A percentile compares a stretch with the other conserved stretches of the same genome.
Evolutionary conservation across 2,329 filamentous ascomycete genomes (phyloP).

Genomic region (Pseudogymnoascus sp.): DNA sequence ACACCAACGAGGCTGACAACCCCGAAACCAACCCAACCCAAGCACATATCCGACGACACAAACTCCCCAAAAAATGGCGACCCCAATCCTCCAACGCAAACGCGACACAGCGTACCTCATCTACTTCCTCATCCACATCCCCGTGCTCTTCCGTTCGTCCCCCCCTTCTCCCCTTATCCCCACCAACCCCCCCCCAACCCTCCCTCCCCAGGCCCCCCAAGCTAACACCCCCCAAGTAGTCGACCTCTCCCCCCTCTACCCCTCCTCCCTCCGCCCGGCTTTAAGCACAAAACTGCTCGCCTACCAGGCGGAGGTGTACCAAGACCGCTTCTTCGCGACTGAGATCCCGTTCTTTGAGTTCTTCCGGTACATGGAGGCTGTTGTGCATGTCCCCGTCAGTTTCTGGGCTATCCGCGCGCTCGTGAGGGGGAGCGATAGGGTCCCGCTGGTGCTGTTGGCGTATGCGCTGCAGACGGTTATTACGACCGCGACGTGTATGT

Average conservation of each 20-base stretch:
- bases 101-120: constrained; percentile 37
- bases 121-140: constrained; percentile 50
- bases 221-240: constrained; percentile 38
- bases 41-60: background rate
- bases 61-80: constrained; percentile 17
- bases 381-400: constrained; percentile 53
- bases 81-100: constrained; percentile 22
- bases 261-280: constrained; percentile 38
- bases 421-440: constrained; percentile 15
- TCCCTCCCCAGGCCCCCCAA: too few relatives aligned
- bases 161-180: constrained; percentile 10
- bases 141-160: constrained; percentile 7
- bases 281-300: constrained; percentile 42
- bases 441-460: constrained; percentile 49
- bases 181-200: background rate
- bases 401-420: constrained; percentile 51
- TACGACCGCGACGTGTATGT: constrained; percentile 54
- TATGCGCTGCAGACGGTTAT: constrained; percentile 51
- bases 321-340: constrained; percentile 56
- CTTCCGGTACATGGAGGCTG: constrained; percentile 49
- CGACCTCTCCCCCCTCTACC: constrained; percentile 53
- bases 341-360: constrained; percentile 43
- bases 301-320: constrained; percentile 53
- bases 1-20: background rate
- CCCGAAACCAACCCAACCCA: background rate